Conservation (phyloP, 2,329 filamentous ascomycete species). For the Penicillium brasilianum region DNA sequence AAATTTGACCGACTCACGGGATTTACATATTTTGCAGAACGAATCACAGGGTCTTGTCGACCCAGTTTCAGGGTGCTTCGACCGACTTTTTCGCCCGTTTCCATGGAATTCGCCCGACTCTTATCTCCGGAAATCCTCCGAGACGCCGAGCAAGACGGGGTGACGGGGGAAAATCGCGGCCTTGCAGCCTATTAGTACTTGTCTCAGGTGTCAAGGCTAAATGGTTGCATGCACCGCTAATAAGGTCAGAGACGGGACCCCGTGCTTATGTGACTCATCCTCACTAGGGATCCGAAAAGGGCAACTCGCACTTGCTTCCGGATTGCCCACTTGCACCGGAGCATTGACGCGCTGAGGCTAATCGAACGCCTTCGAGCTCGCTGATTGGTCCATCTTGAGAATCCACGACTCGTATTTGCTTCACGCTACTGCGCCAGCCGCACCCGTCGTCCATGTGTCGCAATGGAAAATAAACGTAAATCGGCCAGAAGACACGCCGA, state of each 20-base stretch:
- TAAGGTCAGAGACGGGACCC: too few species aligned
- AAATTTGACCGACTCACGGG: neutral
- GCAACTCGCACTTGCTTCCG: neutral
- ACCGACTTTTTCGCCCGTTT: neutral
- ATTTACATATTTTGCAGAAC: neutral
- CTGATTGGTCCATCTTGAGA: neutral
- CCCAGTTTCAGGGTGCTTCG: neutral
- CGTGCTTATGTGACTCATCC: conserved; percentile 7
- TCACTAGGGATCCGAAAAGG: neutral
- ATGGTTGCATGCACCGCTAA: neutral
- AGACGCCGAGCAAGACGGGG: neutral
- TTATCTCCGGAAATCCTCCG: neutral
- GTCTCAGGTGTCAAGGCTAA: neutral
- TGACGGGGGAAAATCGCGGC: neutral
- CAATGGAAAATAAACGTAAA: neutral
- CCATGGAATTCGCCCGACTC: neutral
- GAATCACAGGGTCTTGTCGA: too few species aligned
- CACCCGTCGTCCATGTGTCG: conserved; percentile 3
- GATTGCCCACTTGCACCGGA: neutral
- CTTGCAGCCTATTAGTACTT: neutral
- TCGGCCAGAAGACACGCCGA: conserved; percentile 9
- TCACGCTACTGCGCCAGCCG: conserved; percentile 6
- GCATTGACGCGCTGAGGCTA: neutral
- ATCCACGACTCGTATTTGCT: conserved; percentile 11
- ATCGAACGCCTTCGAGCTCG: neutral